Evolutionary conservation across 495 filamentous ascomycete genomes (phyloP), one percentile per base, ranked within the genome.

Genomic region (Penicillium cataractarum): DNA sequence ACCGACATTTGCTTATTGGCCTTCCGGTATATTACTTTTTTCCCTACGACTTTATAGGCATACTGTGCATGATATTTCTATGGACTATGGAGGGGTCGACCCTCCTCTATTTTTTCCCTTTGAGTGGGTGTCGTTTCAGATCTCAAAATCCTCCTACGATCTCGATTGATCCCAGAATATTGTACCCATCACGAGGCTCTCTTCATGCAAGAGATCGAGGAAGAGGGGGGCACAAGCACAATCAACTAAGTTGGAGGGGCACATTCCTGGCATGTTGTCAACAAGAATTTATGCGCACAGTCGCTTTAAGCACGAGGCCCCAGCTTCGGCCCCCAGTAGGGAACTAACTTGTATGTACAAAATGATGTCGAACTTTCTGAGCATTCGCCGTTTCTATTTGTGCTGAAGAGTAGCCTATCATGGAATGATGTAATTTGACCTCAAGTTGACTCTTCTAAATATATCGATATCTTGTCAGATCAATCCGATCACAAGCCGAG

Each of bases 241-340:
- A 2, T 2, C 10, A 8, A n/a, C n/a, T 26, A 22, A 17, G 22
- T 46, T 9, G n/a, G 5, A 26, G 49, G 24, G 21, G 32, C 24
- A 44, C 62, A 64, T 64, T 60, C 62, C 62, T 55, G 35, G 24
- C 29, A 13, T 15, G 33, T 42, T 54, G 32, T 55, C 44, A 56
- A 64, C 57, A 52, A 53, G 61, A 48, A 58, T 55, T 49, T 49
- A 15, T 22, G 37, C 22, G 39, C 24, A 46, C 26, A 21, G 24
- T 37, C 13, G 9, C 27, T 10, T 46, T 17, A 13, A 9, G 35
- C 54, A 29, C 21, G 39, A 44, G 55, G 55, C 55, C 22, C 32
- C 35, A 21, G 53, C 53, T 22, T 21, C 22, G 40, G 44, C 44
- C 44, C 44, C 44, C 21, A 48, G 21, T 10, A 24, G 17, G 15